Percentiles rank a stretch among this genome's conserved stretches.
Conservation (phyloP, 139 green algal genomes). For the Diplosphaera chodatii region DNA sequence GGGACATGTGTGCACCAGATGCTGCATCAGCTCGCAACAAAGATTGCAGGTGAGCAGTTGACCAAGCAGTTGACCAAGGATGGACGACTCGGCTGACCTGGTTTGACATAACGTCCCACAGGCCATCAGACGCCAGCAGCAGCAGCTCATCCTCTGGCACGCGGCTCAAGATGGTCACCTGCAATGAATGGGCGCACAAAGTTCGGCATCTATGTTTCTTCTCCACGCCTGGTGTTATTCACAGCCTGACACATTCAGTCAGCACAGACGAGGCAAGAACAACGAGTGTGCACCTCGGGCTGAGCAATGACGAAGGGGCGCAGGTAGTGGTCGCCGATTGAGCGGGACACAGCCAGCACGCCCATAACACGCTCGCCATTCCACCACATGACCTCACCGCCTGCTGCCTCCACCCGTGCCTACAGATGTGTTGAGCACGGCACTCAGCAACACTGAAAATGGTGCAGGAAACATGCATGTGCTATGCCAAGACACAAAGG, state of each 20-base stretch:
- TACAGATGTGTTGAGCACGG: conserved; percentile 6
- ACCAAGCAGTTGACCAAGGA: too few relatives aligned
- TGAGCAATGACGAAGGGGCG: conserved; percentile 65
- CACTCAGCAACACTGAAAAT: background rate
- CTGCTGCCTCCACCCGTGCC: conserved; percentile 63
- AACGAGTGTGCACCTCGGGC: conserved; percentile 37
- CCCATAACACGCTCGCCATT: conserved; percentile 77
- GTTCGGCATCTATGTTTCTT: too few relatives aligned
- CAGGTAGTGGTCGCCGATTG: conserved; percentile 67
- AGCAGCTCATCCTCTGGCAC: conserved; percentile 65
- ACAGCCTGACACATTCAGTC: too few relatives aligned
- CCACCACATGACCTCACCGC: conserved; percentile 73
- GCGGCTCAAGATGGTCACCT: conserved; percentile 44
- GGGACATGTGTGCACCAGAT: too few relatives aligned
- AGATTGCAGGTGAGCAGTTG: too few relatives aligned
- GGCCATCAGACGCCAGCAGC: conserved; percentile 60
- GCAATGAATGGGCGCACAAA: too few relatives aligned
- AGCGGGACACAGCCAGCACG: conserved; percentile 72
- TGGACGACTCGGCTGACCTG: conserved; percentile 18
- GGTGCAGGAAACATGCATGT: too few relatives aligned
- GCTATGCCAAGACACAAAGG: too few relatives aligned
- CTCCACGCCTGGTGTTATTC: too few relatives aligned
- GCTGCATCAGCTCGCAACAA: too few relatives aligned
- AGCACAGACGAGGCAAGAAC: too few relatives aligned
- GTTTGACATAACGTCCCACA: conserved; percentile 72